A percentile compares a stretch with the other conserved stretches of the same genome.
These are phyloP conservation scores for Hysterium pulicare DNA, from an alignment of 2,329 filamentous ascomycete species.

Conservation along the genomic window DNA sequence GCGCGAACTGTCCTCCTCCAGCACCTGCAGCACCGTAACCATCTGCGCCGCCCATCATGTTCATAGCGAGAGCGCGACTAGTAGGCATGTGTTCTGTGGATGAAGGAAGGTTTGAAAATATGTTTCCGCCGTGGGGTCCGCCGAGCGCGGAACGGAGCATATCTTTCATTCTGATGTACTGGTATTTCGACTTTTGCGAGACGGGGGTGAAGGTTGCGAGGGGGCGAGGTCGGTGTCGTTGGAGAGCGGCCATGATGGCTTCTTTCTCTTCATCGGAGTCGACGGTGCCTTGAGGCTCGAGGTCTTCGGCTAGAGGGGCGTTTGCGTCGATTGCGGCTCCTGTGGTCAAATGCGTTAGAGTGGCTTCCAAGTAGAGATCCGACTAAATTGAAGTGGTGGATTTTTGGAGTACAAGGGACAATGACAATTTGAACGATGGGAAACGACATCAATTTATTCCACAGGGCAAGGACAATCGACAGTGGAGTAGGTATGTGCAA, in stretches of 20 bases:
- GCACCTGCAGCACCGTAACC: constrained; percentile 25
- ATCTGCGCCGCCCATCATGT: constrained; percentile 30
- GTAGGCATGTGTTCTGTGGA: constrained; percentile 20
- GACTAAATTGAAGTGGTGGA: too few relatives aligned
- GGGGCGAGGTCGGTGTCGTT: constrained; percentile 74
- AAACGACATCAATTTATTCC: too few relatives aligned
- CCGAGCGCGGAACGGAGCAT: constrained; percentile 59
- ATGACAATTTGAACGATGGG: too few relatives aligned
- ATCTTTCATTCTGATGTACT: constrained; percentile 61
- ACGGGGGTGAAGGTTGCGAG: constrained; percentile 62
- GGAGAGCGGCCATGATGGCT: constrained; percentile 74
- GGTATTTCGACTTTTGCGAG: constrained; percentile 53
- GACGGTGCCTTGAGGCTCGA: constrained; percentile 66
- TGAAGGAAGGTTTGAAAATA: constrained; percentile 21
- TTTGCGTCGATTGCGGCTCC: constrained; percentile 94
- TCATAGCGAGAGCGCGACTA: constrained; percentile 23
- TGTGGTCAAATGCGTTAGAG: constrained; percentile 38
- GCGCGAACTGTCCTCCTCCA: constrained; percentile 19
- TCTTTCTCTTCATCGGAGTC: constrained; percentile 95
- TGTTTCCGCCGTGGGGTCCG: constrained; percentile 34
- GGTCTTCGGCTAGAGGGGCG: constrained; percentile 81
- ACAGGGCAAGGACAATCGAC: too few relatives aligned
- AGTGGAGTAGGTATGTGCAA: not conserved
- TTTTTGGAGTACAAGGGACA: constrained; percentile 18
- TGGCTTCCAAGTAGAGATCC: constrained; percentile 23